These are phyloP conservation scores for Ustilago nuda DNA, from an alignment of 1,284 basidiomycete species.

Conservation along the genomic window DNA sequence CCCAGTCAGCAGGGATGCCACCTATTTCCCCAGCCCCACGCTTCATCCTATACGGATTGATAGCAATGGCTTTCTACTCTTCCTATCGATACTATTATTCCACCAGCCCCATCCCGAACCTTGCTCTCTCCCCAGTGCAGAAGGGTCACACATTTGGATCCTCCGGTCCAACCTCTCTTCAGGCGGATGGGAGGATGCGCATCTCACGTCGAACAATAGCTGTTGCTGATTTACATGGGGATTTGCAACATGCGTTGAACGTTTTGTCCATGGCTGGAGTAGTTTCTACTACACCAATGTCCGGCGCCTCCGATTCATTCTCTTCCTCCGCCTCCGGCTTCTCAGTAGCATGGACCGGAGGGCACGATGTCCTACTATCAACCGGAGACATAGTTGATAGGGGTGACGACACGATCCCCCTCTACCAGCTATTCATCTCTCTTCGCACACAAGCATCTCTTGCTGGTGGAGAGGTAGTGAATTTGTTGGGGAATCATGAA, in stretches of 20 bases:
- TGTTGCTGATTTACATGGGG: conserved; percentile 66
- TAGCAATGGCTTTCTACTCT: conserved; percentile 24
- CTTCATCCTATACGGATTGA: background rate
- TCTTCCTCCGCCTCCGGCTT: background rate
- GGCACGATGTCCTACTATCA: conserved; percentile 60
- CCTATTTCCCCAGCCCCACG: background rate
- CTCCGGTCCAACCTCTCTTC: background rate
- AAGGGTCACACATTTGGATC: background rate
- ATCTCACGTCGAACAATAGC: conserved; percentile 56
- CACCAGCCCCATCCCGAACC: background rate
- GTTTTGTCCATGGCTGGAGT: conserved; percentile 60
- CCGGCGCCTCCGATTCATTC: background rate
- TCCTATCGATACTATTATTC: conserved; percentile 24
- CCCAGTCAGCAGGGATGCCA: background rate
- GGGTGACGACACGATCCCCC: conserved; percentile 64
- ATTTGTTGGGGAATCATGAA: conserved; percentile 62
- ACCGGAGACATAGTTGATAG: conserved; percentile 68
- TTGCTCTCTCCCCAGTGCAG: background rate
- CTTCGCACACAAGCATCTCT: conserved; percentile 49
- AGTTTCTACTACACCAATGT: conserved; percentile 14
- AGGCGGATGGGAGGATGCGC: conserved; percentile 17
- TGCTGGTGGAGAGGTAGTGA: conserved; percentile 56
- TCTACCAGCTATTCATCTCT: conserved; percentile 60
- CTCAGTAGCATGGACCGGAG: conserved; percentile 48
- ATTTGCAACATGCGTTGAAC: conserved; percentile 60